Percentiles rank a stretch among this genome's conserved stretches.
phyloP scores from a whole-genome alignment of 768 basidiomycete species.

The Rhizopogon vulgaris region DNA sequence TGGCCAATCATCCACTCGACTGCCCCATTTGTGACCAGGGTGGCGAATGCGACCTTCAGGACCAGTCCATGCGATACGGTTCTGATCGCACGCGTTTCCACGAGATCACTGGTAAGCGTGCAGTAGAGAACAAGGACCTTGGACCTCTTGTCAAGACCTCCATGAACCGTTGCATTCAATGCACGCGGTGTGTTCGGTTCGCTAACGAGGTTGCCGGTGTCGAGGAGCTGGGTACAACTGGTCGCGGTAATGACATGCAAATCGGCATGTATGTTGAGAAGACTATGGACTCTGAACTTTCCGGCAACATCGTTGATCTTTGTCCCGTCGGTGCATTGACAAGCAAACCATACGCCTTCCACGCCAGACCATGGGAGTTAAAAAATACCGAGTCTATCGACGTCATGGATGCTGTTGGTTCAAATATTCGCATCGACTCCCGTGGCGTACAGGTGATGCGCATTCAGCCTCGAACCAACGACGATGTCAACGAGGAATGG shows the following conservation, averaged over 20 bases:
- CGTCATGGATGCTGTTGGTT: conserved; percentile 91
- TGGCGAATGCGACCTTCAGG: conserved; percentile 97
- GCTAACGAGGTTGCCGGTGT: conserved; percentile 99
- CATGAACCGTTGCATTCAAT: conserved; percentile 99
- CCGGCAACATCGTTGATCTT: conserved; percentile 94
- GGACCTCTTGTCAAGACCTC: conserved; percentile 97
- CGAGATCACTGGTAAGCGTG: conserved; percentile 96
- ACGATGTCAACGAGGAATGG: conserved; percentile 99
- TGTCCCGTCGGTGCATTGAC: conserved; percentile 98
- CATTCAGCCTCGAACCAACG: conserved; percentile 92
- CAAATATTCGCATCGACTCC: conserved; percentile 94
- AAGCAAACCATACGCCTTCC: conserved; percentile 97
- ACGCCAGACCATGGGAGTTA: conserved; percentile 96
- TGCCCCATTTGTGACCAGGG: conserved; percentile 99
- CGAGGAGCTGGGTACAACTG: conserved; percentile 94
- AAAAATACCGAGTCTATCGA: conserved; percentile 97
- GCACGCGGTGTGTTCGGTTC: conserved; percentile 97
- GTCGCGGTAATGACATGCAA: conserved; percentile 96
- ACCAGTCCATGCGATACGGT: conserved; percentile 99
- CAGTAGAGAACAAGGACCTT: conserved; percentile 96
- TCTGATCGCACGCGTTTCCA: conserved; percentile 97
- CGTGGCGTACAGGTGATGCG: conserved; percentile 96
- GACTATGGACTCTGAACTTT: conserved; percentile 95
- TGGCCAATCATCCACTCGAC: conserved; percentile 96
- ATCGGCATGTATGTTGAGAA: conserved; percentile 98